Percentiles rank a stretch among this genome's conserved stretches.
These are phyloP conservation scores for Sclerotinia minor DNA, from an alignment of 2,329 filamentous ascomycete species.

Conservation along the genomic window DNA sequence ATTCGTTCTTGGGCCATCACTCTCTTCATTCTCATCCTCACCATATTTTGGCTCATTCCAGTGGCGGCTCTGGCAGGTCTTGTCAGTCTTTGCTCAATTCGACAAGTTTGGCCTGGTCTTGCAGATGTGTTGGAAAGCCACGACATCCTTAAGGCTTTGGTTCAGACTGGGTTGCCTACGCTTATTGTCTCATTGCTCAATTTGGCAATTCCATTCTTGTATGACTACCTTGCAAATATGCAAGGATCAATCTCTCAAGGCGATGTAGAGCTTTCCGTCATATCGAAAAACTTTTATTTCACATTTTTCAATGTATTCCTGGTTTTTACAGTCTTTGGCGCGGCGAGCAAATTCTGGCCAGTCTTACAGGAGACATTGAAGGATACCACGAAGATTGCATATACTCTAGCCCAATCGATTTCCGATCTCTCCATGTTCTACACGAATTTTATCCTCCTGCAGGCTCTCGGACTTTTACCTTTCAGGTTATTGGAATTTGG, in stretches of 20 bases:
- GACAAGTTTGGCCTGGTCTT: constrained; percentile 68
- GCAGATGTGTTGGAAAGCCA: constrained; percentile 68
- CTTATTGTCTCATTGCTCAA: constrained; percentile 83
- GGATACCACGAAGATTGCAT: constrained; percentile 77
- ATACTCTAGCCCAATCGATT: constrained; percentile 72
- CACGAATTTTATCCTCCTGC: constrained; percentile 88
- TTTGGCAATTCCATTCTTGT: constrained; percentile 86
- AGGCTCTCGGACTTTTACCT: constrained; percentile 89
- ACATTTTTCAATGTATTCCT: constrained; percentile 99
- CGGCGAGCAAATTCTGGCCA: constrained; percentile 71
- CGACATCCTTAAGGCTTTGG: constrained; percentile 68
- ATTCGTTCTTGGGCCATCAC: constrained; percentile 82
- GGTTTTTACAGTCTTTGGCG: constrained; percentile 85
- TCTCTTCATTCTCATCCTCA: constrained; percentile 76
- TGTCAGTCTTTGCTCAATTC: constrained; percentile 78
- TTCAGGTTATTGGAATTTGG: constrained; percentile 90
- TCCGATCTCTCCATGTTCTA: constrained; percentile 80
- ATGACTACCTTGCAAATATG: constrained; percentile 85
- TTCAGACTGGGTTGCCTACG: constrained; percentile 87
- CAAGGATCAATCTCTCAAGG: constrained; percentile 96
- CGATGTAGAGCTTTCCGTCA: constrained; percentile 89
- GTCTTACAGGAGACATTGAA: constrained; percentile 72
- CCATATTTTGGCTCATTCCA: constrained; percentile 83
- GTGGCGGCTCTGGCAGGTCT: constrained; percentile 77
- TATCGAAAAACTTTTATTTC: constrained; percentile 99